A percentile compares a stretch with the other conserved stretches of the same genome.
phyloP scores from a whole-genome alignment of 148 eudicot genomes.

The Amaranthus palmeri region DNA sequence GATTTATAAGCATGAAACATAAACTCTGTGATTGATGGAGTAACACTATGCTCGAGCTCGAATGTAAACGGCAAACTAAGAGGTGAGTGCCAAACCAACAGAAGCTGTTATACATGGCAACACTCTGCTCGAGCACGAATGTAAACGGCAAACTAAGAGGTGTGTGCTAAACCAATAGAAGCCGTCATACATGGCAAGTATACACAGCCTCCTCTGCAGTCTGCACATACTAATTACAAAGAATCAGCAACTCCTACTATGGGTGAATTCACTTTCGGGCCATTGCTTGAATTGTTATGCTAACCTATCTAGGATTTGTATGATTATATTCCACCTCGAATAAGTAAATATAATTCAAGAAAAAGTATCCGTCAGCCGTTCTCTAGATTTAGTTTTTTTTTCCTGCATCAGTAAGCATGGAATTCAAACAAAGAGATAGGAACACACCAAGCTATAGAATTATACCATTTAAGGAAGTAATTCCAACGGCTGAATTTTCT shows the following conservation, averaged over 20 bases:
- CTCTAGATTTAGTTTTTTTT: background rate
- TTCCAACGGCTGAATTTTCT: conserved; percentile 7
- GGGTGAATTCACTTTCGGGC: conserved; percentile 6
- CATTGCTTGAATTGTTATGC: conserved; percentile 13
- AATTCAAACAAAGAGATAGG: conserved; percentile 7
- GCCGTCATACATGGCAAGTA: conserved; percentile 4
- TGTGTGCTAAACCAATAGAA: conserved; percentile 7
- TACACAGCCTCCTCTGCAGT: conserved; percentile 22
- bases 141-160: conserved; percentile 17
- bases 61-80: conserved; percentile 21
- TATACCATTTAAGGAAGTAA: background rate
- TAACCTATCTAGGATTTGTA: conserved; percentile 23
- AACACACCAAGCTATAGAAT: conserved; percentile 1
- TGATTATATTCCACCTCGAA: conserved; percentile 17
- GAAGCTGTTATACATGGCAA: background rate
- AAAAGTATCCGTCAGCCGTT: conserved; percentile 14
- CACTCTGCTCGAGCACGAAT: conserved; percentile 13
- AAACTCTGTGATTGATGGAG: conserved; percentile 10
- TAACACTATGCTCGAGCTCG: conserved; percentile 14
- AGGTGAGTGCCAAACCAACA: conserved; percentile 9
- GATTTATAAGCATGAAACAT: conserved; percentile 5
- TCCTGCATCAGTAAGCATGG: conserved; percentile 10
- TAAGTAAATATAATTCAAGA: conserved; percentile 20
- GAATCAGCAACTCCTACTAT: conserved; percentile 17
- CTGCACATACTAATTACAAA: conserved; percentile 27